Evolutionary conservation across 2,329 filamentous ascomycete genomes (phyloP).

Genomic region (Teratosphaeria viscida): DNA sequence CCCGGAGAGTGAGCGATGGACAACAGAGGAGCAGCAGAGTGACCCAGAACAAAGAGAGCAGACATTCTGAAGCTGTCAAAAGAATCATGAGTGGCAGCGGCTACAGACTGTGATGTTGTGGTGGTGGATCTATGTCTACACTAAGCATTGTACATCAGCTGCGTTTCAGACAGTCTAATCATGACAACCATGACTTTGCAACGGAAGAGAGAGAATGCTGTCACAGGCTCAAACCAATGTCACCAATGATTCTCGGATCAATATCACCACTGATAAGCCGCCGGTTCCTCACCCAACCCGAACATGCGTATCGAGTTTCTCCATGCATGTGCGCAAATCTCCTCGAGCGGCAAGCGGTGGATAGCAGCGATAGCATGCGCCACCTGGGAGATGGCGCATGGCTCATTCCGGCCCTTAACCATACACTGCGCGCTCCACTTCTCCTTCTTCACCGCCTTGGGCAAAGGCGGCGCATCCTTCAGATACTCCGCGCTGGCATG

Average conservation of each 20-base stretch:
- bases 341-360: conserved; percentile 67
- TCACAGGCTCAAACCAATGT: neutral
- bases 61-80: too few relatives aligned
- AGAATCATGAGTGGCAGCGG: too few relatives aligned
- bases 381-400: conserved; percentile 74
- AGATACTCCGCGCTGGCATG: conserved; percentile 75
- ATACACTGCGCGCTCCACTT: conserved; percentile 79
- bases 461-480: conserved; percentile 58
- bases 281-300: conserved; percentile 47
- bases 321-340: conserved; percentile 79
- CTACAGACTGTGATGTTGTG: neutral
- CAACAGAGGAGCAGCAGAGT: too few relatives aligned
- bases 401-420: conserved; percentile 93
- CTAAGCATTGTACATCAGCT: neutral
- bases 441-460: conserved; percentile 88
- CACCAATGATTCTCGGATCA: neutral
- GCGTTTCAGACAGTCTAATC: neutral
- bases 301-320: conserved; percentile 73
- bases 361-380: conserved; percentile 82
- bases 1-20: neutral
- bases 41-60: too few relatives aligned
- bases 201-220: neutral
- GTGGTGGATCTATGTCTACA: neutral
- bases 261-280: neutral
- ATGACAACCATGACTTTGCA: neutral